Evolutionary conservation across 768 basidiomycete species (phyloP).

Genomic region (Lentinula raphanica): DNA sequence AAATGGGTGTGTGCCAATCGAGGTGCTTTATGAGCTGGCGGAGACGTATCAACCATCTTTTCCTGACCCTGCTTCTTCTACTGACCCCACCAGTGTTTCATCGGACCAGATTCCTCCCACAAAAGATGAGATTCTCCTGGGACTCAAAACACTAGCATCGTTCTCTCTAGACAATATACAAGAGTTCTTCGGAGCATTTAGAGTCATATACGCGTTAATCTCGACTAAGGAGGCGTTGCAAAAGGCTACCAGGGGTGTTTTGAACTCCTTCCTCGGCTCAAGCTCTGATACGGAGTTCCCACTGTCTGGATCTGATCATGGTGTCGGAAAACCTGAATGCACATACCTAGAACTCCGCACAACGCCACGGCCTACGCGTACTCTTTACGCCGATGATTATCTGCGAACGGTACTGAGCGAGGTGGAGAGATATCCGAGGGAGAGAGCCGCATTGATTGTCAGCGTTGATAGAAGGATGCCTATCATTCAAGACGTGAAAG

Average conservation of each 20-base stretch:
- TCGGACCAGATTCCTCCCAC: constrained; percentile 12
- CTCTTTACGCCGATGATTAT: constrained; percentile 60
- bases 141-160: constrained; percentile 34
- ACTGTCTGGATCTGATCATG: too few species aligned
- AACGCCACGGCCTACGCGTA: constrained; percentile 55
- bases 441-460: constrained; percentile 58
- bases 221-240: constrained; percentile 51
- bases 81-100: too few species aligned
- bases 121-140: constrained; percentile 19
- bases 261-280: constrained; percentile 65
- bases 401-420: constrained; percentile 61
- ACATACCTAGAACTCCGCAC: constrained; percentile 79
- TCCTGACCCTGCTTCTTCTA: too few species aligned
- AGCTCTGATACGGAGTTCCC: too few species aligned
- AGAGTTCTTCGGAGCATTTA: constrained; percentile 74
- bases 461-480: constrained; percentile 79
- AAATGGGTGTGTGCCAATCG: constrained; percentile 77
- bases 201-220: constrained; percentile 74
- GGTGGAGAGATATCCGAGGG: constrained; percentile 48
- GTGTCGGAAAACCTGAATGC: too few species aligned
- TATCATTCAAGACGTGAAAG: too few species aligned
- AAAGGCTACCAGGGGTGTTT: constrained; percentile 58
- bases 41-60: constrained; percentile 31
- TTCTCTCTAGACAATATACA: constrained; percentile 47
- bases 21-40: constrained; percentile 58